These are phyloP conservation scores for Pseudogymnoascus sp. DNA, from an alignment of 2,329 filamentous ascomycete species.

Conservation along the genomic window DNA sequence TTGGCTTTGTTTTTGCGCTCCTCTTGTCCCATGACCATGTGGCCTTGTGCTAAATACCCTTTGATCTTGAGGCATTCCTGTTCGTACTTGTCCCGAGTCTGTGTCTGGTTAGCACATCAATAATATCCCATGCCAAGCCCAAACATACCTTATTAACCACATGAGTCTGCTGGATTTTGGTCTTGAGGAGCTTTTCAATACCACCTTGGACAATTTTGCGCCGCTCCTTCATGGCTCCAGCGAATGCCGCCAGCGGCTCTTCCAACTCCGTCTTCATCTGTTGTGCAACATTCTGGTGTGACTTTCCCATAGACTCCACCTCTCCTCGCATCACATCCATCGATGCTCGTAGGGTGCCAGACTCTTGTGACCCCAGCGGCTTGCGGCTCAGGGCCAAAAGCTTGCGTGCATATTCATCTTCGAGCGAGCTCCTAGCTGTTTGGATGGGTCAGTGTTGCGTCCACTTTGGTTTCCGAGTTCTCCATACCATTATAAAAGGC, in stretches of 20 bases:
- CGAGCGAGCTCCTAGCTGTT: conserved; percentile 77
- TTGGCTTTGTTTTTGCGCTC: conserved; percentile 98
- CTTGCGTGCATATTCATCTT: conserved; percentile 93
- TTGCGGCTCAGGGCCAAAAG: conserved; percentile 80
- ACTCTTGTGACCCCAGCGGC: conserved; percentile 78
- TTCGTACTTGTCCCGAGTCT: conserved; percentile 89
- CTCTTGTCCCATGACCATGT: conserved; percentile 99
- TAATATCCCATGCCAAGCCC: neutral
- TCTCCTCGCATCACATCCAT: conserved; percentile 83
- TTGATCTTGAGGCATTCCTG: conserved; percentile 98
- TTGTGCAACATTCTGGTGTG: conserved; percentile 77
- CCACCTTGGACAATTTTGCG: conserved; percentile 92
- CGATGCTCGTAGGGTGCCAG: conserved; percentile 72
- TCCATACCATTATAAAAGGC: conserved; percentile 73
- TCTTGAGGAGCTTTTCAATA: conserved; percentile 88
- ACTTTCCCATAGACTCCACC: conserved; percentile 87
- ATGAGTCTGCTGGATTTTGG: conserved; percentile 85
- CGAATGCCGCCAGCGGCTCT: conserved; percentile 84
- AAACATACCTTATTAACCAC: conserved; percentile 75
- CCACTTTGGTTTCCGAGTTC: neutral
- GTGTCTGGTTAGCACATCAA: conserved; percentile 14
- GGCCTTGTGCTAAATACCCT: conserved; percentile 93
- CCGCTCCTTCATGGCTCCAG: conserved; percentile 91
- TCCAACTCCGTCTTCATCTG: conserved; percentile 97
- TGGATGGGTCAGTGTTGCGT: conserved; percentile 10